These are phyloP conservation scores for Pseudocercospora vitis DNA, from an alignment of 2,329 filamentous ascomycete species.

Conservation along the genomic window DNA sequence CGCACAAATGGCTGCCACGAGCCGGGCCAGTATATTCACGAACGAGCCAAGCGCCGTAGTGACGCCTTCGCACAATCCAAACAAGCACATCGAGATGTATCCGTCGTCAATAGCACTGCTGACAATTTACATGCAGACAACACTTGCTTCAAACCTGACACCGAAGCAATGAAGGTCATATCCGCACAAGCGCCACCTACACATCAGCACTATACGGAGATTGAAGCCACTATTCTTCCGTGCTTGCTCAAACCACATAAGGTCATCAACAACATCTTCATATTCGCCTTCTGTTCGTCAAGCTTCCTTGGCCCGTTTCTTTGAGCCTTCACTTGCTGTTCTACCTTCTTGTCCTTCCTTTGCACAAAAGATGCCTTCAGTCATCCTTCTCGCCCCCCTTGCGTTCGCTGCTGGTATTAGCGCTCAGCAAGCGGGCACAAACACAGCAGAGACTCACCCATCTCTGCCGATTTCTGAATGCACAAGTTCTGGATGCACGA, in stretches of 20 bases:
- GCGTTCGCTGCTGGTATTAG: slow-evolving; percentile 7
- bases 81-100: background rate
- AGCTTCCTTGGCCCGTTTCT: slow-evolving; percentile 1
- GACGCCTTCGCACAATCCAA: too few species aligned
- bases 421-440: slow-evolving; percentile 44
- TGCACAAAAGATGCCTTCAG: background rate
- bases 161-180: background rate
- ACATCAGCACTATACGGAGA: background rate
- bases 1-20: background rate
- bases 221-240: background rate
- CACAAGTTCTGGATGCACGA: slow-evolving; percentile 43
- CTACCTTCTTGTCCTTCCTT: background rate
- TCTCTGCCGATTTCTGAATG: slow-evolving; percentile 39
- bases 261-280: background rate
- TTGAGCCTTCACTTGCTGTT: background rate
- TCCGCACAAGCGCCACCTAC: background rate
- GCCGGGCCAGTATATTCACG: background rate
- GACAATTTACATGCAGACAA: background rate
- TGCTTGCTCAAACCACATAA: background rate
- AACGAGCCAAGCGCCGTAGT: too few species aligned
- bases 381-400: background rate
- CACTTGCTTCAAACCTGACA: too few species aligned
- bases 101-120: background rate
- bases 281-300: background rate
- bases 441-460: slow-evolving; percentile 44